Conservation (phyloP, 306 rosid genomes). For the Echinosophora koreensis region DNA sequence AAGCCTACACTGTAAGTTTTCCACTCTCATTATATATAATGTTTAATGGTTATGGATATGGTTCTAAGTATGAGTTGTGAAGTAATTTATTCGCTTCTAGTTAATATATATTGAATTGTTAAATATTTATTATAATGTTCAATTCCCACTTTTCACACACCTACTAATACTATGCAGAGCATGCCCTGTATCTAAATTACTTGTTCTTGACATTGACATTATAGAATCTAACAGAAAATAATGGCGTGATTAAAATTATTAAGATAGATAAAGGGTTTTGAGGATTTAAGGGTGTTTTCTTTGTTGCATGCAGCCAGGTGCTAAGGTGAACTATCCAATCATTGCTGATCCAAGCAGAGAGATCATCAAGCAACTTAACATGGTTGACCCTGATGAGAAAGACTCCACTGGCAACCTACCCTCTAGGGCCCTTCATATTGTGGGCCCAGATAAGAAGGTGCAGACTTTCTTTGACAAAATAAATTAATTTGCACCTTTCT, state of each 20-base stretch:
- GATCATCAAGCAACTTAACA: conserved; percentile 80
- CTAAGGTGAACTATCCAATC: conserved; percentile 76
- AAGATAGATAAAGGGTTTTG: background rate
- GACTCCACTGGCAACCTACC: conserved; percentile 67
- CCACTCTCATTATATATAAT: background rate
- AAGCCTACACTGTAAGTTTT: conserved; percentile 68
- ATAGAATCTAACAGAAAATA: background rate
- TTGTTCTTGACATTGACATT: background rate
- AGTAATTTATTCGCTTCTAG: no score
- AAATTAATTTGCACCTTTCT: background rate
- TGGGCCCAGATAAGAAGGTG: conserved; percentile 79
- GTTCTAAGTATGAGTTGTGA: no score
- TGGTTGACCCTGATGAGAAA: conserved; percentile 84
- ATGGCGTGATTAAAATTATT: no score
- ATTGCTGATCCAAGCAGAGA: conserved; percentile 69
- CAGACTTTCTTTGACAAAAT: background rate
- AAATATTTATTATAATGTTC: no score
- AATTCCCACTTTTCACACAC: background rate
- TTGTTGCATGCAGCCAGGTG: conserved; percentile 61
- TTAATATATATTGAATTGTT: no score
- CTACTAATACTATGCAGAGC: background rate
- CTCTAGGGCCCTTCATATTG: conserved; percentile 84
- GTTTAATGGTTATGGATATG: no score
- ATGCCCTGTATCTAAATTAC: background rate
- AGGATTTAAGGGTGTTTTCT: background rate